These are phyloP conservation scores for Tillandsia fasciculata DNA, from an alignment of 176 grass and related monocot genomes.

Conservation along the genomic window DNA sequence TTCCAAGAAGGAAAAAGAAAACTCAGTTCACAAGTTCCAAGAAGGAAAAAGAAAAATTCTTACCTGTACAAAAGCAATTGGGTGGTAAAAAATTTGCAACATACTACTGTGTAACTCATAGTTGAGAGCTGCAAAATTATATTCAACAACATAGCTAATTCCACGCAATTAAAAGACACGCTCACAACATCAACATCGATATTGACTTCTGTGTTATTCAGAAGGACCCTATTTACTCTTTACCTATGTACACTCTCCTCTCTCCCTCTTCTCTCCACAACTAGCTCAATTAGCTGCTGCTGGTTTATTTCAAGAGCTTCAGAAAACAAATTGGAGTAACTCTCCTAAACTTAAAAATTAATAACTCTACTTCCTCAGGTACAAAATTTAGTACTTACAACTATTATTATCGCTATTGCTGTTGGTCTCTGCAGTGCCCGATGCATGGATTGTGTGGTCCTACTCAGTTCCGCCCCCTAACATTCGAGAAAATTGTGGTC, in stretches of 20 bases:
- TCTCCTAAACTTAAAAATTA: neutral
- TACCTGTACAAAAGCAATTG: too few species aligned
- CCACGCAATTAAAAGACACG: neutral
- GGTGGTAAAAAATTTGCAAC: too few species aligned
- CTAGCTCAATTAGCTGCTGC: constrained; percentile 14
- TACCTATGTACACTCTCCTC: constrained; percentile 49
- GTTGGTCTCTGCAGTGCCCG: neutral
- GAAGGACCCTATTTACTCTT: constrained; percentile 1
- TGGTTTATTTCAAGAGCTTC: constrained; percentile 20
- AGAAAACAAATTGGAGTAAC: constrained; percentile 10
- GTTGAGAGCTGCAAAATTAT: neutral
- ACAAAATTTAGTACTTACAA: constrained; percentile 17
- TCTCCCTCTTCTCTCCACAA: constrained; percentile 21
- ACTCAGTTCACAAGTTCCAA: too few species aligned
- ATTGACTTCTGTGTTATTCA: neutral
- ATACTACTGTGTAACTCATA: neutral
- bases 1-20: too few species aligned
- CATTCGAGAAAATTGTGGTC: constrained; percentile 42
- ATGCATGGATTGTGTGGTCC: neutral
- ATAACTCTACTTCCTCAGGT: constrained; percentile 4
- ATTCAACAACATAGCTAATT: neutral
- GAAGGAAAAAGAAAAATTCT: too few species aligned
- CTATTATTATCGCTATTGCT: constrained; percentile 8
- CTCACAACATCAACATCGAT: neutral
- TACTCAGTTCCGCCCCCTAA: constrained; percentile 4